Base-by-base conservation (phyloP, 2,329 filamentous ascomycete genomes). In the Pyrenochaeta sp. region DNA sequence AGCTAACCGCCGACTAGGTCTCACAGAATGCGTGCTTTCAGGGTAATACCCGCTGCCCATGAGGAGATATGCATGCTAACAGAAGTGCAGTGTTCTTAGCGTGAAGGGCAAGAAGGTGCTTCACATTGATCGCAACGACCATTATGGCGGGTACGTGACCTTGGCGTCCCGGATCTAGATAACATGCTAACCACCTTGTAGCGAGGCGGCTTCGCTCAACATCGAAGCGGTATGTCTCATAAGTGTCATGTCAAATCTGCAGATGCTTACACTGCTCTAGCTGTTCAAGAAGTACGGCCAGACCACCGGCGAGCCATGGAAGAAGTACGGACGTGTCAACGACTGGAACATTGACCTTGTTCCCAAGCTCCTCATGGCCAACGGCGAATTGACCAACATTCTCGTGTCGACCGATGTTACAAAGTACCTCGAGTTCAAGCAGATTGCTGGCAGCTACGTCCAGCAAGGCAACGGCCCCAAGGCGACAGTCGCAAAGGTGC, bases 301-400 rank as follows among this genome's bases (percentile, higher is more conserved):
- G 80, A 89, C 85, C 71, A 72, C 77, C 48, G 87, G 91, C 69
- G 89, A 96, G 80, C 92, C 93, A 58, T 97, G 94, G 94, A 93
- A 95, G 81, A 92, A 96, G 76, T 97, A 96, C 74, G 93, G 93
- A 64, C 88, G 94, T 48, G 81, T 86, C 72, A 96, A 96, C 77
- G 93, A 97, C 82, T 99, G 94, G 94, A 97, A 96, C 81, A 95
- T 99, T 75, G 95, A 99, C 72, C 83, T 99, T 51, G 92, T 99
- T 35, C 93, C 94, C 60, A 99, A 99, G 82, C 87, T 99, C 67
- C 84, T 99, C 74, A 97, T 99, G 92, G 91, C 93, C 48, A 96
- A 95, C 54, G 94, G 94, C 74, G 93, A 99, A 78, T 81, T 99
- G 71, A 97, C 93, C 72, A 97, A 97, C 77, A 96, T 99, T 68